Percentiles rank a stretch among this genome's conserved stretches.
Evolutionary conservation across 768 basidiomycete species (phyloP).

Genomic region (Daedaleopsis sinensis): DNA sequence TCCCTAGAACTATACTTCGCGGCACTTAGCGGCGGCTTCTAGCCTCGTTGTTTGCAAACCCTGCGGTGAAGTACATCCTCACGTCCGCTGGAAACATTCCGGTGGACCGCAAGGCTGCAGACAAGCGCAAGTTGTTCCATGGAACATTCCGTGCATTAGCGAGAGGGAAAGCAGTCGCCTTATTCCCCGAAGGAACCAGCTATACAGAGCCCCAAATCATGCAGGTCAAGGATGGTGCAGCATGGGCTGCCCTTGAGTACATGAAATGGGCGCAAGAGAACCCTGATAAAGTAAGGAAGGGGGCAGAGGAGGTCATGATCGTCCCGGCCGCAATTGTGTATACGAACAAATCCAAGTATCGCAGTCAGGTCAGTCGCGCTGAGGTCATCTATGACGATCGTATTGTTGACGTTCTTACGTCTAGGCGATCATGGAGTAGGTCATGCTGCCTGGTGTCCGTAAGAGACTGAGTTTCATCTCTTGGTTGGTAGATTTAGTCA

Average conservation of each 20-base stretch:
- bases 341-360: conserved; percentile 94
- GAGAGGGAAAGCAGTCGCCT: conserved; percentile 80
- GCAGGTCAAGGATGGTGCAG: conserved; percentile 91
- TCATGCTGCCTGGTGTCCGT: background rate
- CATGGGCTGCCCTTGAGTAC: conserved; percentile 96
- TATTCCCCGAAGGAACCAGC: conserved; percentile 93
- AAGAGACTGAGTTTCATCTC: background rate
- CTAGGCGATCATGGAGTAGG: conserved; percentile 77
- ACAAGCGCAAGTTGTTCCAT: conserved; percentile 84
- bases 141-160: conserved; percentile 88
- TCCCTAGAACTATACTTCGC: conserved; percentile 15
- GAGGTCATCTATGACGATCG: conserved; percentile 3
- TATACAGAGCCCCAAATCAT: conserved; percentile 94
- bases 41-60: conserved; percentile 84
- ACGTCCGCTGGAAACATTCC: conserved; percentile 96
- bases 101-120: conserved; percentile 92
- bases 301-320: conserved; percentile 57
- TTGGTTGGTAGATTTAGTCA: conserved; percentile 66
- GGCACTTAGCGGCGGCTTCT: background rate
- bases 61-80: conserved; percentile 71
- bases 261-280: conserved; percentile 72
- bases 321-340: conserved; percentile 91
- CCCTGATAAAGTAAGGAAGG: conserved; percentile 40
- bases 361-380: conserved; percentile 69
- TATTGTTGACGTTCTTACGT: conserved; percentile 3